These are phyloP conservation scores for Mycena vitilis DNA, from an alignment of 768 basidiomycete genomes.

Conservation along the genomic window DNA sequence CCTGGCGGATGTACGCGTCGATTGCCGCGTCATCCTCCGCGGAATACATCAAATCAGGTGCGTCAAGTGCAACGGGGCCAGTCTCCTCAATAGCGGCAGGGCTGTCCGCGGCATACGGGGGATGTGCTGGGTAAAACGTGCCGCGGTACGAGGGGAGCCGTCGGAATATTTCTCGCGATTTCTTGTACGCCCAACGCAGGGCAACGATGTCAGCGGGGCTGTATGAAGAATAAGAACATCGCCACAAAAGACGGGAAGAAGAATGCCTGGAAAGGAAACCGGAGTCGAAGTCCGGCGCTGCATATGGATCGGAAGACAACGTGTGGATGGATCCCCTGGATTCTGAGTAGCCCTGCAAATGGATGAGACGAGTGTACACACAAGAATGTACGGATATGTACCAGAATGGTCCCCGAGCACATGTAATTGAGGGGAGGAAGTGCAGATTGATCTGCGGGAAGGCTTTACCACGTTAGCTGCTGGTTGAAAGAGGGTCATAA, in stretches of 20 bases:
- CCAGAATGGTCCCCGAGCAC: constrained; percentile 39
- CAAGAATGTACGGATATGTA: constrained; percentile 2
- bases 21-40: constrained; percentile 42
- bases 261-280: constrained; percentile 44
- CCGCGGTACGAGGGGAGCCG: constrained; percentile 49
- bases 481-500: background rate
- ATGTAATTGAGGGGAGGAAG: constrained; percentile 40
- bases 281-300: constrained; percentile 47
- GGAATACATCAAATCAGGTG: constrained; percentile 39
- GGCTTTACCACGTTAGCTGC: background rate
- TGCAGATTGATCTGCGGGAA: constrained; percentile 24
- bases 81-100: constrained; percentile 11
- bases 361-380: background rate
- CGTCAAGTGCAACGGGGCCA: constrained; percentile 35
- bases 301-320: constrained; percentile 42
- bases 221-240: background rate
- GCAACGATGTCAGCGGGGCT: constrained; percentile 42
- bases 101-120: constrained; percentile 33
- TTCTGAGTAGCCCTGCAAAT: constrained; percentile 46
- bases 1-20: constrained; percentile 33
- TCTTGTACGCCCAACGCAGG: constrained; percentile 53
- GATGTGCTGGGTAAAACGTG: constrained; percentile 33
- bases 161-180: constrained; percentile 51
- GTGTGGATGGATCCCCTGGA: constrained; percentile 52
- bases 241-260: background rate